Evolutionary conservation across 257 asterid species (phyloP).

Genomic region (Solanum chiquidenum): DNA sequence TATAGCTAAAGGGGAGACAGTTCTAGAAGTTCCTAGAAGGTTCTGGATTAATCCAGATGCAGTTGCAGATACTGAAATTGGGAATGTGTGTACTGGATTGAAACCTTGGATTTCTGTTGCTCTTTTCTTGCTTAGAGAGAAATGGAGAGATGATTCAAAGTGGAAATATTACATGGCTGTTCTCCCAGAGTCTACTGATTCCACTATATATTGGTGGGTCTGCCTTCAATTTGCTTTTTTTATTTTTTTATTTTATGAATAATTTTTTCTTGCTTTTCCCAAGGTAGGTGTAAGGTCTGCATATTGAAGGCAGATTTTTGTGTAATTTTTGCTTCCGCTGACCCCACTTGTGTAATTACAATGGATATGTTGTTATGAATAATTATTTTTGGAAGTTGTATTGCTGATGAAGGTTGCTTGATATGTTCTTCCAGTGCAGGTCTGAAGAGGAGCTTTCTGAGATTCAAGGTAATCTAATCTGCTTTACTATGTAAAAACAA

Average conservation of each 20-base stretch:
- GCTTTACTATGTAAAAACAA: background rate
- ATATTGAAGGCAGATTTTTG: background rate
- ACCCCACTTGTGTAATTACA: background rate
- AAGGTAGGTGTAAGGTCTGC: background rate
- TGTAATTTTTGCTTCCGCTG: background rate
- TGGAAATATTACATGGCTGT: slow-evolving; percentile 61
- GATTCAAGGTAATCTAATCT: slow-evolving; percentile 69
- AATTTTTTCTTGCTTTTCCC: background rate
- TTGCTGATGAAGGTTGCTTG: slow-evolving; percentile 24
- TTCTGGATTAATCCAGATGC: slow-evolving; percentile 83
- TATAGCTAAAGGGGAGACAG: slow-evolving; percentile 56
- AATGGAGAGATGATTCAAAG: slow-evolving; percentile 58
- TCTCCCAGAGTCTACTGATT: slow-evolving; percentile 68
- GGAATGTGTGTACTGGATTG: slow-evolving; percentile 56
- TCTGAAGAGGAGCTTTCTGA: slow-evolving; percentile 98
- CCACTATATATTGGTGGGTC: slow-evolving; percentile 90
- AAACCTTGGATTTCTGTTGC: slow-evolving; percentile 93
- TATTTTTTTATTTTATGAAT: background rate
- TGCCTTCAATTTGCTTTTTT: background rate
- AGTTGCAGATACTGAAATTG: slow-evolving; percentile 64
- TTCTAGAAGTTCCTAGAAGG: slow-evolving; percentile 85
- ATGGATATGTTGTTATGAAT: background rate
- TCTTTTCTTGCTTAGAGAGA: slow-evolving; percentile 68
- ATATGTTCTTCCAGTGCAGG: slow-evolving; percentile 85
- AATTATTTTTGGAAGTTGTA: background rate